A percentile compares a stretch with the other conserved stretches of the same genome.
Conservation (phyloP, 805 yeast genomes). For the Suhomyces sp. region DNA sequence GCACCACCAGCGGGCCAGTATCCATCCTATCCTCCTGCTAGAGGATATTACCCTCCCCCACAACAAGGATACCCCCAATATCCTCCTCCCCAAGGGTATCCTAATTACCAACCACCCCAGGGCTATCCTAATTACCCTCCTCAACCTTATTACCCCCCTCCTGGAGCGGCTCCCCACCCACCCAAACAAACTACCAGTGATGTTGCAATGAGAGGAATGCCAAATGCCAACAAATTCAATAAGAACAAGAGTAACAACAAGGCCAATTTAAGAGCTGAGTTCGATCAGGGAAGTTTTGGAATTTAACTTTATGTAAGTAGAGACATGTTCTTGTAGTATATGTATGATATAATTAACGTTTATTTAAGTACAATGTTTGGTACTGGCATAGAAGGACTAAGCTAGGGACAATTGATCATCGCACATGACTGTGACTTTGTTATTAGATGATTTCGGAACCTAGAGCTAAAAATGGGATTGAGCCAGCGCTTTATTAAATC, state of each 20-base stretch:
- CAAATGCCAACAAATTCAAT: conserved; percentile 36
- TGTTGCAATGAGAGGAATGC: conserved; percentile 45
- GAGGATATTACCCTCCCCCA: conserved; percentile 9
- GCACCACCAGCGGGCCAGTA: conserved; percentile 6
- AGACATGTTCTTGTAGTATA: background rate
- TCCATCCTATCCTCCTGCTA: conserved; percentile 9
- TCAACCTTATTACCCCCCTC: conserved; percentile 14
- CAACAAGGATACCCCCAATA: conserved; percentile 9
- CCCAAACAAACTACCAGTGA: conserved; percentile 36
- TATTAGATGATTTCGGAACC: too few species aligned
- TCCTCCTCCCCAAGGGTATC: conserved; percentile 13
- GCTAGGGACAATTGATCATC: too few species aligned
- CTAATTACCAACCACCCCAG: conserved; percentile 8
- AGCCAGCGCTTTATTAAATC: background rate
- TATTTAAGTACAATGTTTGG: background rate
- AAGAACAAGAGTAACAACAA: conserved; percentile 48
- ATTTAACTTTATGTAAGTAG: conserved; percentile 32
- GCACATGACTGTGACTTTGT: too few species aligned
- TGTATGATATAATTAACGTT: background rate
- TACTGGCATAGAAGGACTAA: too few species aligned
- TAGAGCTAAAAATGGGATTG: background rate
- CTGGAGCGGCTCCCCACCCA: conserved; percentile 4
- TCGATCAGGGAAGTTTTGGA: conserved; percentile 67
- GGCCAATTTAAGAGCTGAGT: conserved; percentile 59
- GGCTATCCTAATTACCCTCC: conserved; percentile 9